Base-by-base conservation (phyloP, 352 stramenopile species). In the Chrysophaeum taylorii region DNA sequence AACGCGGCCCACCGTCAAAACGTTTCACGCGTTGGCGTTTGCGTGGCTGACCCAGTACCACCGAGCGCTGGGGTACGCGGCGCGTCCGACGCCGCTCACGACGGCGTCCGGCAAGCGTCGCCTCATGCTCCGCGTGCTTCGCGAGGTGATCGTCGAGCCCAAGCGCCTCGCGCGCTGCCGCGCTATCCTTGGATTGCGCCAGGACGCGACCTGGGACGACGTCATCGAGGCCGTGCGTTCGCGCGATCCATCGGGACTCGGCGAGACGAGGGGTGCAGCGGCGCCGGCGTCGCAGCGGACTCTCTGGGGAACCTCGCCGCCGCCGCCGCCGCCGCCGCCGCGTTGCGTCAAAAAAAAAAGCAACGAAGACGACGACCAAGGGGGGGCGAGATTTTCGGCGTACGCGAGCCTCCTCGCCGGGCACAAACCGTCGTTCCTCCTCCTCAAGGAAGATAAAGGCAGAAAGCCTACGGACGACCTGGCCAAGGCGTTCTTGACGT, bases 21-120 rank as follows among this genome's bases (percentile, higher is more conserved):
- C 73, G 15, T 77, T 77, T 48, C 73, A 77, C 61, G 31, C 23
- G 4, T 29, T 77, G 27, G 73, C 73, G 27, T 73, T 53, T 54
- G 68, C 42, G 2, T 77, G 73, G 73, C 53, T 77, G 4, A 39
- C 25, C 15, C 37, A 66, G 33, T 77, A 45, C 37, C 75, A 62
- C 57, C 73, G 73, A 25, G 16, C 16, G 0, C 70, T 63, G 60
- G 72, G 73, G 0, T 57, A 75, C 39, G 52, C 61, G 21, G n/a
- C 41, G 18, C 33, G 12, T 14, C 73, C 73, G 45, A 38, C 15
- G 37, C 25, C 60, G 31, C 39, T 77, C 12, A 69, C 16, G 39
- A 73, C 73, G 18, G 74, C 54, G 16, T 31, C 33, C 21, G 36
- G 54, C 25, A 15, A 75, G 69, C 67, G 37, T 31, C 27, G 39